Evolutionary conservation across 805 yeast species (phyloP).

Genomic region (Teunomyces funiuensis): DNA sequence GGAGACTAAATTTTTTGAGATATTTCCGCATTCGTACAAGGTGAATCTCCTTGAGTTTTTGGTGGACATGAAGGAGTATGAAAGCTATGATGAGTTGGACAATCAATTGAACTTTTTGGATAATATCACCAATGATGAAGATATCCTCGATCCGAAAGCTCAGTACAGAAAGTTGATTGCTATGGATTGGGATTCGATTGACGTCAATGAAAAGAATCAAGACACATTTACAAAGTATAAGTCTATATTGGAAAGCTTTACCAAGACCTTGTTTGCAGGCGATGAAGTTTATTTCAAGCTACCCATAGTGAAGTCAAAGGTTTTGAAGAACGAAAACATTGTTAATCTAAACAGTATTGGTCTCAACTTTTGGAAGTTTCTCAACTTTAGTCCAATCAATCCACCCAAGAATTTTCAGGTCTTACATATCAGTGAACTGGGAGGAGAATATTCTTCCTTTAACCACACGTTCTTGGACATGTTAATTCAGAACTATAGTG

Average conservation of each 20-base stretch:
- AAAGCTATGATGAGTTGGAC: conserved; percentile 20
- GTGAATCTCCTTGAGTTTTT: conserved; percentile 37
- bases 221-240: conserved; percentile 23
- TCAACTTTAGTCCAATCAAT: conserved; percentile 55
- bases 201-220: conserved; percentile 15
- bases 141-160: conserved; percentile 22
- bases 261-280: conserved; percentile 9
- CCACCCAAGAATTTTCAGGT: conserved; percentile 53
- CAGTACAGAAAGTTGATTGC: conserved; percentile 21
- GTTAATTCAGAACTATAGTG: conserved; percentile 44
- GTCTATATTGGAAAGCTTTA: conserved; percentile 14
- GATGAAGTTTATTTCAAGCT: conserved; percentile 25
- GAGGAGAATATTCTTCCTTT: conserved; percentile 21
- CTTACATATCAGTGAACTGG: conserved; percentile 42
- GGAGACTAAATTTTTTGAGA: conserved; percentile 18
- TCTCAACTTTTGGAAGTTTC: conserved; percentile 53
- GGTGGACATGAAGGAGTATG: conserved; percentile 20
- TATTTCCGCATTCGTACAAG: conserved; percentile 34
- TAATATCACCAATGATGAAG: conserved; percentile 34
- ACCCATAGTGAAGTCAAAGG: conserved; percentile 26
- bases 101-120: conserved; percentile 37
- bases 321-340: conserved; percentile 37
- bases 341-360: conserved; percentile 48
- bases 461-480: conserved; percentile 40
- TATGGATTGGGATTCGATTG: conserved; percentile 39